These are phyloP conservation scores for Knoxia roxburghii DNA, from an alignment of 257 asterid species.

Conservation along the genomic window DNA sequence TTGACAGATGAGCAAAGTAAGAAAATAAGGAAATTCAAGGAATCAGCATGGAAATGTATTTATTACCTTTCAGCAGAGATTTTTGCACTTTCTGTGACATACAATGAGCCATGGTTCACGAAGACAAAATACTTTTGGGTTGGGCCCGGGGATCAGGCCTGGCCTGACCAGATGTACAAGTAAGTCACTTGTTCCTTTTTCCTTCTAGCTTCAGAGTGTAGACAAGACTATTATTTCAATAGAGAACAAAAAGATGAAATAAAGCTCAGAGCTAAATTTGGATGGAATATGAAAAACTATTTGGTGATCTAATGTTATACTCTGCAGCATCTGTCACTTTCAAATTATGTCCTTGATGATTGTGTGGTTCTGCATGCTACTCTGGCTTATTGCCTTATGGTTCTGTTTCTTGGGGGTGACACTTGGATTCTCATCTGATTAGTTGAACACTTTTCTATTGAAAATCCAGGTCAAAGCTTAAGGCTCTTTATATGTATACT, in stretches of 20 bases:
- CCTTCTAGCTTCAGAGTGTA: neutral
- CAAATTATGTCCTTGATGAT: neutral
- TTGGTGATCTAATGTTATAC: neutral
- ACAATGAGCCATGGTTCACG: conserved; percentile 86
- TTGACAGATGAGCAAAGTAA: conserved; percentile 51
- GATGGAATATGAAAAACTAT: neutral
- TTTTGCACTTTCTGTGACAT: conserved; percentile 68
- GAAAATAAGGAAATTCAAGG: conserved; percentile 83
- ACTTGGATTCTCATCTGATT: neutral
- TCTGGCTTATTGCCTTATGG: neutral
- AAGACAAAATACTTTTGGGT: conserved; percentile 73
- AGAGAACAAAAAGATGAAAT: neutral
- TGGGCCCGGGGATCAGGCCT: conserved; percentile 79
- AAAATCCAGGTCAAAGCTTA: conserved; percentile 69
- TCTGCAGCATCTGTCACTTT: neutral
- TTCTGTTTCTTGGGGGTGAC: conserved; percentile 1
- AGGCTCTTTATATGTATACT: conserved; percentile 73
- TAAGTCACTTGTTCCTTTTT: conserved; percentile 26
- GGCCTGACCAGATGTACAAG: conserved; percentile 93
- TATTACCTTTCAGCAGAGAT: conserved; percentile 88
- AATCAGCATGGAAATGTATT: conserved; percentile 95
- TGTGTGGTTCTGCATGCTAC: neutral
- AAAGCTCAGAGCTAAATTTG: neutral
- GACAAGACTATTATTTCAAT: neutral
- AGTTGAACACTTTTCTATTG: conserved; percentile 19